Base-by-base conservation (phyloP, 1,139 yeast species). In the Blastobotrys buckinghamii region DNA sequence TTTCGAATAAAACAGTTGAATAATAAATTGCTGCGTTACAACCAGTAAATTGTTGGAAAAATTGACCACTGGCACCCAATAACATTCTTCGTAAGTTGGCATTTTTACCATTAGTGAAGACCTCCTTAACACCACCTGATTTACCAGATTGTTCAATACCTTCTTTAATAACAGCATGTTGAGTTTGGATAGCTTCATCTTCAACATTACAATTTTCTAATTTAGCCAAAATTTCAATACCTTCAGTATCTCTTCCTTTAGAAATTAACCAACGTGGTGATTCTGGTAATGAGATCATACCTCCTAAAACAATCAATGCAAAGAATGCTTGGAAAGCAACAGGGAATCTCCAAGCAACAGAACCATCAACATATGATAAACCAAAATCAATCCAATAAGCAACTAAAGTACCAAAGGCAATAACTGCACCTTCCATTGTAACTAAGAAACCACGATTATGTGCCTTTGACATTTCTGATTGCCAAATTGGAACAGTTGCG, bases 401-500 rank as follows among this genome's bases (percentile, higher is more conserved):
- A 59, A 82, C 69, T 58, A 80, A 75, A 41, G 87, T 82, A 59
- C 92, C 90, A 49, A 82, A 71, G 42, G 87, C 87, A 54, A 83
- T 78, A 47, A 82, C 78, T 16, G 85, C 78, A 57, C 89, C 92
- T 65, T 84, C 88, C 59, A 82, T 68, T 59, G 78, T 76, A 49
- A 84, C 89, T 61, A 84, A 73, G 55, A 78, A 70, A 58, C 95
- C 95, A 71, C 95, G 78, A 64, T 79, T 77, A 59, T 79, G 79
- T 9, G 92, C 82, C 54, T 75, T 74, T 27, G 90, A 80, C 76
- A 82, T 78, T 67, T 85, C 95, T 0, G 94, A 80, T 66, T 85
- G 88, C 82, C 88, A 84, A 51, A 84, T 82, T 15, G 95, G 95
- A 55, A 85, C 81, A 39, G 90, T 83, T 32, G 92, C 85, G 30